Percentiles rank a stretch among this genome's conserved stretches.
Evolutionary conservation across 805 yeast species (phyloP).

Genomic region (Ogataea minuta): DNA sequence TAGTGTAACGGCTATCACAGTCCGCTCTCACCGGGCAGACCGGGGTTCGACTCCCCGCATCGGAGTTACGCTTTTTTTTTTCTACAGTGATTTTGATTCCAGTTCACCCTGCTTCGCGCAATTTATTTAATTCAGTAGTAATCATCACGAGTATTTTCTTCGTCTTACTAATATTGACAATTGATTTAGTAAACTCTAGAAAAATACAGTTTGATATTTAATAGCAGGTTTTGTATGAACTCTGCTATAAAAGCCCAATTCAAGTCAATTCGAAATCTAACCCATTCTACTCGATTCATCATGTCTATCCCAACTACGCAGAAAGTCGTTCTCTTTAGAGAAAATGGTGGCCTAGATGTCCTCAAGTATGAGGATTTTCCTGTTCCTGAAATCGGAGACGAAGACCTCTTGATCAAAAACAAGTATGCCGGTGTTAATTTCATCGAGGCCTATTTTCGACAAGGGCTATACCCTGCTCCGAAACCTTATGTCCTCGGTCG

Average conservation of each 20-base stretch:
- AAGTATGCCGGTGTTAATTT: constrained; percentile 76
- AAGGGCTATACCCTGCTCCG: constrained; percentile 64
- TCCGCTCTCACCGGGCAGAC: constrained; percentile 42
- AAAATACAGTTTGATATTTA: not conserved
- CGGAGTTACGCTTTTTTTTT: constrained; percentile 28
- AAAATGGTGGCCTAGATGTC: constrained; percentile 58
- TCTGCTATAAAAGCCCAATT: too few species aligned
- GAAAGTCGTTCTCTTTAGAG: constrained; percentile 52
- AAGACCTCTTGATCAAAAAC: constrained; percentile 70
- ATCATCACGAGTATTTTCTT: too few species aligned
- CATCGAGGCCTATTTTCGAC: constrained; percentile 80
- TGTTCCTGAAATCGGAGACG: constrained; percentile 53
- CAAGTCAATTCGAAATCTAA: not conserved
- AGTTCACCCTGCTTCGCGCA: too few species aligned
- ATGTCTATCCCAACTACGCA: constrained; percentile 50
- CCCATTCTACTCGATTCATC: not conserved
- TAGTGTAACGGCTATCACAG: constrained; percentile 42
- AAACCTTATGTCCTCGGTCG: constrained; percentile 70
- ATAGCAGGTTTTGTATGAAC: not conserved
- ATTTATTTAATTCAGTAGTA: too few species aligned
- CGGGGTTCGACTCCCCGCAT: constrained; percentile 44
- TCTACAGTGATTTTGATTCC: not conserved
- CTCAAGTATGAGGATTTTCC: constrained; percentile 56
- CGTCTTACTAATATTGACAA: too few species aligned
- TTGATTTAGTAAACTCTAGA: not conserved